A percentile compares a stretch with the other conserved stretches of the same genome.
These are phyloP conservation scores for Irpex rosettiformis DNA, from an alignment of 1,284 basidiomycete genomes.

Conservation along the genomic window DNA sequence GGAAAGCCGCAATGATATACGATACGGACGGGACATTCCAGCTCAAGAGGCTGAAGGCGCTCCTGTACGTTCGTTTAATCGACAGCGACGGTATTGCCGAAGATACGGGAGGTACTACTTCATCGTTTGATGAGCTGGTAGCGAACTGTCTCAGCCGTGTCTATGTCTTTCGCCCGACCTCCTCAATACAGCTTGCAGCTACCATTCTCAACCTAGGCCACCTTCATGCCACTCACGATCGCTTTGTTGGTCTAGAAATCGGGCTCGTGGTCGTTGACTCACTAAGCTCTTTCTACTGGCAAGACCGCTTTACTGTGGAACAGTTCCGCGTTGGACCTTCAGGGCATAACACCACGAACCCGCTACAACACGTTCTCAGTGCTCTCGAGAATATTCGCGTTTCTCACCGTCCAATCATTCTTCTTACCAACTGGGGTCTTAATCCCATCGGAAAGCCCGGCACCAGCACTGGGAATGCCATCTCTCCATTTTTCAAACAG, in stretches of 20 bases:
- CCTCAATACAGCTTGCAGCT: slow-evolving; percentile 63
- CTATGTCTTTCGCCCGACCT: slow-evolving; percentile 64
- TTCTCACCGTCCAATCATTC: slow-evolving; percentile 48
- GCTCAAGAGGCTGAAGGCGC: slow-evolving; percentile 46
- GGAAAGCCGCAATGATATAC: slow-evolving; percentile 59
- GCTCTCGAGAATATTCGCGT: slow-evolving; percentile 49
- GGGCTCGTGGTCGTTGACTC: slow-evolving; percentile 71
- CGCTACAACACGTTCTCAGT: slow-evolving; percentile 42
- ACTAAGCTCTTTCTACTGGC: slow-evolving; percentile 74
- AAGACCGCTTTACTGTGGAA: slow-evolving; percentile 64
- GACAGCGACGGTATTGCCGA: background rate
- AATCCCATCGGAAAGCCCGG: slow-evolving; percentile 27
- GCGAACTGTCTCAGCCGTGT: slow-evolving; percentile 40
- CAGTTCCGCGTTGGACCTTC: slow-evolving; percentile 35
- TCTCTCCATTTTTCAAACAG: slow-evolving; percentile 43
- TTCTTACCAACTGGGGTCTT: slow-evolving; percentile 67
- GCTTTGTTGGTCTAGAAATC: slow-evolving; percentile 48
- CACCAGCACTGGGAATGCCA: slow-evolving; percentile 13
- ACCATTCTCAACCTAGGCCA: slow-evolving; percentile 57
- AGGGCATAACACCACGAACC: slow-evolving; percentile 22
- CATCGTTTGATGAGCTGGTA: background rate
- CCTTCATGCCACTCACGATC: slow-evolving; percentile 44
- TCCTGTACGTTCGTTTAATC: slow-evolving; percentile 36
- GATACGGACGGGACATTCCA: slow-evolving; percentile 69
- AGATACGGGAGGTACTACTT: background rate